phyloP scores from a whole-genome alignment of 306 rosid genomes.

The Prunus dulcis region DNA sequence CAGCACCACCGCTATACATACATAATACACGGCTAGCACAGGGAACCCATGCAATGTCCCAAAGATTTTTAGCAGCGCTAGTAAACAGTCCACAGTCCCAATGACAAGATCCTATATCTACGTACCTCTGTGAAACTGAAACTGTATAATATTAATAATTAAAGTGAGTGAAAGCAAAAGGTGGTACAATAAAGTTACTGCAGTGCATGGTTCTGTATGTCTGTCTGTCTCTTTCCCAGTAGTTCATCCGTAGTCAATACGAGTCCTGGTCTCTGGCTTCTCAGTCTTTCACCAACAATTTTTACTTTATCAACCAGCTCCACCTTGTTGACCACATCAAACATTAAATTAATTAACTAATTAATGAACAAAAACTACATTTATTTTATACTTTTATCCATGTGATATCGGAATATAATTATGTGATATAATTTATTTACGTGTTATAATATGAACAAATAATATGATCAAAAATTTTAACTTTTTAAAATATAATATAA shows the following conservation, averaged over 20 bases:
- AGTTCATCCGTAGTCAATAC: slow-evolving; percentile 7
- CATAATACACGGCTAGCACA: background rate
- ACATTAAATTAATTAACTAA: too few relatives aligned
- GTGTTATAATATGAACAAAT: too few relatives aligned
- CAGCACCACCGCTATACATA: background rate
- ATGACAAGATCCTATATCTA: background rate
- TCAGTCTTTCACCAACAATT: background rate
- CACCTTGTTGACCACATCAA: too few relatives aligned
- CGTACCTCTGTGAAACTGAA: background rate
- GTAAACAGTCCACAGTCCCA: background rate
- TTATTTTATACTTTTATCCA: too few relatives aligned
- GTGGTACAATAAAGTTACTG: slow-evolving; percentile 8
- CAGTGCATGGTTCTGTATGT: background rate
- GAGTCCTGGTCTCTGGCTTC: background rate
- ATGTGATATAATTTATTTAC: accelerated
- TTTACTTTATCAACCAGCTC: background rate
- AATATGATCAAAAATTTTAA: accelerated
- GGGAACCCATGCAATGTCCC: slow-evolving; percentile 10
- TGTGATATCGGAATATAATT: too few relatives aligned
- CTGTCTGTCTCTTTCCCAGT: background rate
- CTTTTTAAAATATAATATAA: too few relatives aligned
- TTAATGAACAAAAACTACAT: too few relatives aligned
- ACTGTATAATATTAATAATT: background rate
- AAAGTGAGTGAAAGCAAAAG: background rate
- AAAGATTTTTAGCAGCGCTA: background rate